These are phyloP conservation scores for Scleromitrula shiraiana DNA, from an alignment of 2,329 filamentous ascomycete species.

Conservation along the genomic window DNA sequence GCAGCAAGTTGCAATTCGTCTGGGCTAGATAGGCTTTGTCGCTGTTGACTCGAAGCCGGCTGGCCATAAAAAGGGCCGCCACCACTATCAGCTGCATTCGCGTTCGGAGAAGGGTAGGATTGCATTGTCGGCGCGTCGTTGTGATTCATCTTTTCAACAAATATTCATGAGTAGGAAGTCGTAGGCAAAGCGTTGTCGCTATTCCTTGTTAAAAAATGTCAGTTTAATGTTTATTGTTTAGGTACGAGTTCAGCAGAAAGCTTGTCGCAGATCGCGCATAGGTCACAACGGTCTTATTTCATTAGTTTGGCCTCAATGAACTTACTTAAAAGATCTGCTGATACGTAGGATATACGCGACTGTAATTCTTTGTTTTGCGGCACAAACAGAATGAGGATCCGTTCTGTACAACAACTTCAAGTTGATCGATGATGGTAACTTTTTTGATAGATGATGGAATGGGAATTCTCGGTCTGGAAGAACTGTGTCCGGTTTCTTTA, in stretches of 20 bases:
- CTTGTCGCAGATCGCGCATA: constrained; percentile 6
- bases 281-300: constrained; percentile 10
- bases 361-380: constrained; percentile 2
- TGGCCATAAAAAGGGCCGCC: constrained; percentile 25
- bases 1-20: constrained; percentile 33
- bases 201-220: constrained; percentile 15
- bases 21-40: constrained; percentile 24
- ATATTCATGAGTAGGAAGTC: constrained; percentile 16
- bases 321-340: constrained; percentile 14
- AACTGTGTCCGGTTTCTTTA: constrained; percentile 10
- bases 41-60: constrained; percentile 18
- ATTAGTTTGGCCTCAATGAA: constrained; percentile 21
- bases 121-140: constrained; percentile 26
- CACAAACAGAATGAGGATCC: constrained; percentile 3
- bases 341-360: constrained; percentile 14
- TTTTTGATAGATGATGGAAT: not conserved
- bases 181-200: constrained; percentile 10
- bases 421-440: not conserved
- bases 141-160: constrained; percentile 13
- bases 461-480: constrained; percentile 11
- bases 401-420: constrained; percentile 3
- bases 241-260: not conserved
- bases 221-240: constrained; percentile 17
- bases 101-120: constrained; percentile 27
- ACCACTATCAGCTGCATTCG: constrained; percentile 21